Evolutionary conservation across 371 early-diverging fungal genomes (phyloP).

Genomic region (Thermomucor indicae-seudaticae): DNA sequence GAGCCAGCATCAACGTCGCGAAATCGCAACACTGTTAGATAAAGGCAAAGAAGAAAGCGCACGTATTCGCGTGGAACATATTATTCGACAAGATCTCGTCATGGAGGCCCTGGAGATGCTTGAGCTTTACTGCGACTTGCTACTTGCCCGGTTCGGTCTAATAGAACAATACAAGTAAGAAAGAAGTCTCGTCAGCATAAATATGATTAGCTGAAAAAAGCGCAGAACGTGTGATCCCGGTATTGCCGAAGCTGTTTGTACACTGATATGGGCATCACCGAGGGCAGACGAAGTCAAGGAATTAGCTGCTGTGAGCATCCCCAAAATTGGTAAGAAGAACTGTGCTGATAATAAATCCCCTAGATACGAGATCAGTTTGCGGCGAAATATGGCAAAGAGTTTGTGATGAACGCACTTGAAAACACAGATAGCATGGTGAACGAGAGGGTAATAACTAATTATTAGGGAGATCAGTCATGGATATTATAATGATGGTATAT

Average conservation of each 20-base stretch:
- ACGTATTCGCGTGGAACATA: conserved; percentile 83
- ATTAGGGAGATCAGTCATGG: too few species aligned
- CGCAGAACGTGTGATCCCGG: conserved; percentile 73
- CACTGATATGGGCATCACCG: conserved; percentile 87
- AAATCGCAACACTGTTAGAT: conserved; percentile 80
- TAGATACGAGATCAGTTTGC: conserved; percentile 75
- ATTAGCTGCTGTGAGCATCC: conserved; percentile 49
- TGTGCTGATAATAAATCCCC: background rate
- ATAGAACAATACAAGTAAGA: conserved; percentile 76
- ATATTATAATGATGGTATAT: background rate
- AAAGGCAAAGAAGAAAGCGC: conserved; percentile 85
- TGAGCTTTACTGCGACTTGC: conserved; percentile 85
- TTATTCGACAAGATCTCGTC: conserved; percentile 89
- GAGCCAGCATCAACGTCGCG: conserved; percentile 70
- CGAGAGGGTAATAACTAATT: conserved; percentile 50
- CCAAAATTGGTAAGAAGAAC: background rate
- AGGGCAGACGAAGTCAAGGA: conserved; percentile 81
- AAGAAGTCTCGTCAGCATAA: background rate
- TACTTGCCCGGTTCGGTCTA: conserved; percentile 84
- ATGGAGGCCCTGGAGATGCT: conserved; percentile 91
- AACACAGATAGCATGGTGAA: conserved; percentile 75
- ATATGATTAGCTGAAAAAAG: background rate
- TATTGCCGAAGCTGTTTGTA: conserved; percentile 83
- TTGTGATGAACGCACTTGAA: conserved; percentile 71
- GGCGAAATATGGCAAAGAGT: conserved; percentile 81